These are phyloP conservation scores for Blakeslea trispora DNA, from an alignment of 371 early-diverging fungal genomes.

Conservation along the genomic window DNA sequence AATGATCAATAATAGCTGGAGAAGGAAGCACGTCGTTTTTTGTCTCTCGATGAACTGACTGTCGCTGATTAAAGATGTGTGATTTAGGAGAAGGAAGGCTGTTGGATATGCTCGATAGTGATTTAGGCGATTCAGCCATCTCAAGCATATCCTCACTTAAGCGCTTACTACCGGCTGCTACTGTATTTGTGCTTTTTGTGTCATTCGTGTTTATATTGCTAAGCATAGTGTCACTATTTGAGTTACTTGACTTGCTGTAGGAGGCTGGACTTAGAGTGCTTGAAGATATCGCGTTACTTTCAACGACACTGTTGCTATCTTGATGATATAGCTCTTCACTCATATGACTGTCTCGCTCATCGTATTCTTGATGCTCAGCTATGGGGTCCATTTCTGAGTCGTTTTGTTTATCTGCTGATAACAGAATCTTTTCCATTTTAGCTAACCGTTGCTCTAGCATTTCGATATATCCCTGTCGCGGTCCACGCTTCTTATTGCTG, in stretches of 20 bases:
- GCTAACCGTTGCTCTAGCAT: constrained; percentile 71
- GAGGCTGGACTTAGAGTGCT: too few species aligned
- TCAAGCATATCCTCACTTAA: constrained; percentile 8
- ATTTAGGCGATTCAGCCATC: constrained; percentile 16
- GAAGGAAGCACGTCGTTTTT: constrained; percentile 27
- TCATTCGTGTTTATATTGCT: constrained; percentile 5
- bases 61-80: constrained; percentile 5
- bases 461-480: constrained; percentile 81
- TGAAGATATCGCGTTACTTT: too few species aligned
- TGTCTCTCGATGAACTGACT: not conserved
- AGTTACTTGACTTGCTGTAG: too few species aligned
- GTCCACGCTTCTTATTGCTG: constrained; percentile 74
- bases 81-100: constrained; percentile 16
- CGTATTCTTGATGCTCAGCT: not conserved
- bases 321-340: too few species aligned
- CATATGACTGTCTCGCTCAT: too few species aligned
- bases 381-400: not conserved
- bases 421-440: constrained; percentile 70
- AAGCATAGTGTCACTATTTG: not conserved
- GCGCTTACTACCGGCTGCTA: constrained; percentile 5
- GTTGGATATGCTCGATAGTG: constrained; percentile 19
- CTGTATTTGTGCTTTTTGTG: too few species aligned
- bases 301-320: too few species aligned
- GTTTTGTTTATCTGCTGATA: constrained; percentile 13
- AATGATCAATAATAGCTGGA: constrained; percentile 52